Percentiles rank a stretch among this genome's conserved stretches.
phyloP scores from a whole-genome alignment of 805 yeast species.

The Limtongozyma cylindracea region DNA sequence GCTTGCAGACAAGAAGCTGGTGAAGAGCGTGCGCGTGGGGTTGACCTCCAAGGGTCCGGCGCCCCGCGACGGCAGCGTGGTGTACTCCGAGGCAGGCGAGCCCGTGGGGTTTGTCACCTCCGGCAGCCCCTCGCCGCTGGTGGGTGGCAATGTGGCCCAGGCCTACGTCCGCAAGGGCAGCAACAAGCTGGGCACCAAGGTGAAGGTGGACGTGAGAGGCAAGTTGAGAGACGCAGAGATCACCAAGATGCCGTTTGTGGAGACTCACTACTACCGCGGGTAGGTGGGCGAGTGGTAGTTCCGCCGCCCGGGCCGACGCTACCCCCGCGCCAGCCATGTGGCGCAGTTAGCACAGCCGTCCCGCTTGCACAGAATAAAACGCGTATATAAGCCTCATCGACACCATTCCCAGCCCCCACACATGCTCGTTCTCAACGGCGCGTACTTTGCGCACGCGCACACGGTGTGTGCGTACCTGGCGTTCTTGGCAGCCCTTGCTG shows the following conservation, averaged over 20 bases:
- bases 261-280: slow-evolving; percentile 34
- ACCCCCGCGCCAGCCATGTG: too few species aligned
- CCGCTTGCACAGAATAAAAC: too few species aligned
- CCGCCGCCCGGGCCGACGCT: too few species aligned
- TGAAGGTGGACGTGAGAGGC: slow-evolving; percentile 62
- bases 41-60: slow-evolving; percentile 66
- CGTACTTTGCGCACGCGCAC: slow-evolving; percentile 45
- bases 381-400: too few species aligned
- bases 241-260: slow-evolving; percentile 69
- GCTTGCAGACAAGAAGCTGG: slow-evolving; percentile 33
- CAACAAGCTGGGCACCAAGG: slow-evolving; percentile 46
- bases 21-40: slow-evolving; percentile 45
- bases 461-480: slow-evolving; percentile 49
- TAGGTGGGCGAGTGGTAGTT: too few species aligned
- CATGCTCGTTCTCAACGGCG: slow-evolving; percentile 25
- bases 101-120: slow-evolving; percentile 32
- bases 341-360: too few species aligned
- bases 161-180: slow-evolving; percentile 62
- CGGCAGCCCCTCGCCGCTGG: slow-evolving; percentile 31
- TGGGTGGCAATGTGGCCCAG: slow-evolving; percentile 73
- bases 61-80: slow-evolving; percentile 58
- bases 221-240: slow-evolving; percentile 54
- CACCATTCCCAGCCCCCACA: too few species aligned
- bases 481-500: slow-evolving; percentile 44
- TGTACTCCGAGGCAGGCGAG: slow-evolving; percentile 27